Evolutionary conservation across 1,139 yeast genomes (phyloP).

Genomic region (Lodderomyces metapsilosis): DNA sequence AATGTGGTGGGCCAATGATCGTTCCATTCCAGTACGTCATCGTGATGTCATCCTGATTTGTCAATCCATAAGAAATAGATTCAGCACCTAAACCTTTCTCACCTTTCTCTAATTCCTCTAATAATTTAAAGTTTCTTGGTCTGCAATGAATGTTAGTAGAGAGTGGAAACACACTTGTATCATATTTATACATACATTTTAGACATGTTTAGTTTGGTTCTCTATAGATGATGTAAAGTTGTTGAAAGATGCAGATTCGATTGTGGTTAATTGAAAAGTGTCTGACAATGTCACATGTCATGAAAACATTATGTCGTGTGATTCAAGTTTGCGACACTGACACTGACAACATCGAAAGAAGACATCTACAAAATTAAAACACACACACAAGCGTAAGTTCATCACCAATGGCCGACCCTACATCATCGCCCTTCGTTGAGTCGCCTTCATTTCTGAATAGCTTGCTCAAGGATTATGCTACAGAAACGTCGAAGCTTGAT

Average conservation of each 20-base stretch:
- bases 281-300: too few species aligned
- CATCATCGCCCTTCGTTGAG: conserved; percentile 20
- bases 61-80: conserved; percentile 89
- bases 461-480: background rate
- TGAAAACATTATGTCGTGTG: background rate
- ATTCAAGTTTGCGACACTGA: background rate
- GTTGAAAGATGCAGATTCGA: background rate
- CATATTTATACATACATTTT: conserved; percentile 34
- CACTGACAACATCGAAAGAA: background rate
- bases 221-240: background rate
- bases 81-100: conserved; percentile 98
- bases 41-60: conserved; percentile 84
- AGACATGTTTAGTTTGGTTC: conserved; percentile 27
- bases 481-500: conserved; percentile 9
- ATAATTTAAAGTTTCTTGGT: conserved; percentile 88
- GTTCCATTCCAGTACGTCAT: conserved; percentile 97
- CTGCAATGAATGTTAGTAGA: conserved; percentile 31
- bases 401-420: conserved; percentile 5
- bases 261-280: conserved; percentile 1
- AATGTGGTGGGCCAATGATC: conserved; percentile 94
- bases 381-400: background rate
- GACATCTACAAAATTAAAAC: too few species aligned
- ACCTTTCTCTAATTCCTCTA: conserved; percentile 96
- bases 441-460: conserved; percentile 13
- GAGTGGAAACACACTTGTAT: too few species aligned